phyloP scores from a whole-genome alignment of 164 flowering plant genomes.

The Annona squamosa region DNA sequence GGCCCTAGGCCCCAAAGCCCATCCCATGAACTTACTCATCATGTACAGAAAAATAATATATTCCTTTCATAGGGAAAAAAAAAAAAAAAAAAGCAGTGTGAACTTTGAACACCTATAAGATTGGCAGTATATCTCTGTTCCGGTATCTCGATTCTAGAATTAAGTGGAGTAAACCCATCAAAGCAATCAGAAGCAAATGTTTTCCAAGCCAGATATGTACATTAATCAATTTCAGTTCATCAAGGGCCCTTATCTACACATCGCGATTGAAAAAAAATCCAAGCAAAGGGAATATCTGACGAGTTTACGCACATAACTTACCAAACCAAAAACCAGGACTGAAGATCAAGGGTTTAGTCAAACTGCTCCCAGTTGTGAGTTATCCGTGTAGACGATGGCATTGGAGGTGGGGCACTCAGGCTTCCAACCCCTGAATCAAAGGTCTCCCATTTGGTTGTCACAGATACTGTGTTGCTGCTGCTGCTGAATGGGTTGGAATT shows the following conservation, averaged over 20 bases:
- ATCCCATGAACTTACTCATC: too few relatives aligned
- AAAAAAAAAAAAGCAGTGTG: too few relatives aligned
- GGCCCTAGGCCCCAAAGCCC: too few relatives aligned
- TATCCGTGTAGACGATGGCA: slow-evolving; percentile 26
- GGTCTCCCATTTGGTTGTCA: slow-evolving; percentile 43
- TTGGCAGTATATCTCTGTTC: too few relatives aligned
- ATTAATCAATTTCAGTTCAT: neutral
- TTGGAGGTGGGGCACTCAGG: slow-evolving; percentile 45
- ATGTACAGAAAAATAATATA: too few relatives aligned
- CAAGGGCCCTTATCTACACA: neutral
- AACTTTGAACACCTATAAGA: too few relatives aligned
- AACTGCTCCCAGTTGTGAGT: slow-evolving; percentile 54
- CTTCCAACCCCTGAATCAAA: slow-evolving; percentile 58
- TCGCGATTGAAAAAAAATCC: neutral
- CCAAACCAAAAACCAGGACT: neutral
- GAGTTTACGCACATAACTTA: neutral
- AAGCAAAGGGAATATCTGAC: neutral
- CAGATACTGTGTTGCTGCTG: slow-evolving; percentile 17
- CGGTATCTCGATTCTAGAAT: too few relatives aligned
- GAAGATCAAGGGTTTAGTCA: slow-evolving; percentile 20
- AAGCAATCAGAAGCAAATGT: neutral
- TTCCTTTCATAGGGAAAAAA: too few relatives aligned
- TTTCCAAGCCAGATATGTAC: neutral
- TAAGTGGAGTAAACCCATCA: neutral
- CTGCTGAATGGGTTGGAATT: slow-evolving; percentile 21